Conservation (phyloP, 148 eudicot species). For the Fallopia convolvulus region DNA sequence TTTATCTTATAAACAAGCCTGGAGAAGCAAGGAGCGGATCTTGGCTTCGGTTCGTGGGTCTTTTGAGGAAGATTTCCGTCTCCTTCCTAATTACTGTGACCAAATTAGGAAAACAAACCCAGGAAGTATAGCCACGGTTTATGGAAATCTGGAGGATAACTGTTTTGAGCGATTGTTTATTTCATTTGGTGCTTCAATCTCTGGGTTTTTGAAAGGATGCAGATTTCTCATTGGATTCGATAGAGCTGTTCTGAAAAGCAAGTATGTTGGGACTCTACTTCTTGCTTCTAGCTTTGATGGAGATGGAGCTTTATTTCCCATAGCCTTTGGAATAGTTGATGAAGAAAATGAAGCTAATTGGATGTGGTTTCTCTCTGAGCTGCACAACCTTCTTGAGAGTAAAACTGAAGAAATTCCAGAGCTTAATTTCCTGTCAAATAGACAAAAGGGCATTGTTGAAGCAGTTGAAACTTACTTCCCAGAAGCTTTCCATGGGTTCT, state of each 20-base stretch:
- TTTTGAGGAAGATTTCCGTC: conserved; percentile 68
- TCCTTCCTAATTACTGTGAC: conserved; percentile 57
- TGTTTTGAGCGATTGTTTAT: conserved; percentile 57
- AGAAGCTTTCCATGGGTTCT: conserved; percentile 64
- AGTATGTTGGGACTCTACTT: conserved; percentile 58
- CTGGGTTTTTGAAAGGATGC: conserved; percentile 64
- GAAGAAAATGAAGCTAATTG: conserved; percentile 68
- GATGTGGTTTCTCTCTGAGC: conserved; percentile 85
- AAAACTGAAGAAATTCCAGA: conserved; percentile 71
- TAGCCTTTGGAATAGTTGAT: conserved; percentile 73
- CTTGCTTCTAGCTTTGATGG: conserved; percentile 69
- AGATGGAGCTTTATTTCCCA: conserved; percentile 54
- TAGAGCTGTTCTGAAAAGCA: conserved; percentile 48
- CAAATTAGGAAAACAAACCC: conserved; percentile 59
- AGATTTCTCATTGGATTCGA: conserved; percentile 71
- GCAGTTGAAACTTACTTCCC: conserved; percentile 63
- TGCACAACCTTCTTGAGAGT: conserved; percentile 49
- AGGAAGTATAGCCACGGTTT: conserved; percentile 65
- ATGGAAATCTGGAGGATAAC: conserved; percentile 42
- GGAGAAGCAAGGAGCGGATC: conserved; percentile 79
- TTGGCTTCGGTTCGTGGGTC: conserved; percentile 76
- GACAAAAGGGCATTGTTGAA: conserved; percentile 48
- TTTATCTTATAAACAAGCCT: conserved; percentile 76
- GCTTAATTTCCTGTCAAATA: conserved; percentile 60
- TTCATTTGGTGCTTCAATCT: conserved; percentile 60